These are phyloP conservation scores for Penicillium sumatraense DNA, from an alignment of 2,329 filamentous ascomycete genomes.

Conservation along the genomic window DNA sequence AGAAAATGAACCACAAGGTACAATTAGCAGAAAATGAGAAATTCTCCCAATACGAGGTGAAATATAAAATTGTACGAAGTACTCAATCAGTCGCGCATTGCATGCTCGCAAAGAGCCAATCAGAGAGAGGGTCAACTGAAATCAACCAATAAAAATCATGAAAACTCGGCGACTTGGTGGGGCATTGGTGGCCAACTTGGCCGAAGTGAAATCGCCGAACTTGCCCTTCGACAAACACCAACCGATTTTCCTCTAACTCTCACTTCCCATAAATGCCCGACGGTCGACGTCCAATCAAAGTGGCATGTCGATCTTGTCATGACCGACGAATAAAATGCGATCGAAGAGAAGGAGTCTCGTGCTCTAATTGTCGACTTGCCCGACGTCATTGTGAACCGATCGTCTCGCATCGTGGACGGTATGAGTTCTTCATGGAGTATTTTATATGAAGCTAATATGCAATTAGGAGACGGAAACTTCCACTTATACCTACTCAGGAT, in stretches of 20 bases:
- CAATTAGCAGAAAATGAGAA: no score
- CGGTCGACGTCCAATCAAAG: neutral
- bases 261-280: neutral
- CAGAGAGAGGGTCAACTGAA: no score
- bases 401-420: conserved; percentile 2
- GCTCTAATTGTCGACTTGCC: conserved; percentile 4
- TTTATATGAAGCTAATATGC: neutral
- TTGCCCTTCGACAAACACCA: neutral
- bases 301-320: conserved; percentile 3
- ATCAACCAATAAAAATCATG: neutral
- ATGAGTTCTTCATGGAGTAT: neutral
- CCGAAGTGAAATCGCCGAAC: conserved; percentile 12
- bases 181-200: neutral
- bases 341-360: neutral
- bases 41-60: no score
- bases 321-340: conserved; percentile 5
- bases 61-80: no score
- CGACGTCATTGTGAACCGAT: neutral
- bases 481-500: neutral
- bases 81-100: neutral
- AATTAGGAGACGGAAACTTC: neutral
- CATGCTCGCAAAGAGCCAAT: neutral
- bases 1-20: no score
- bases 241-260: no score
- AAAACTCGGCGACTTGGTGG: conserved; percentile 18